These are phyloP conservation scores for Hydnomerulius pinastri DNA, from an alignment of 768 basidiomycete species.

Conservation along the genomic window DNA sequence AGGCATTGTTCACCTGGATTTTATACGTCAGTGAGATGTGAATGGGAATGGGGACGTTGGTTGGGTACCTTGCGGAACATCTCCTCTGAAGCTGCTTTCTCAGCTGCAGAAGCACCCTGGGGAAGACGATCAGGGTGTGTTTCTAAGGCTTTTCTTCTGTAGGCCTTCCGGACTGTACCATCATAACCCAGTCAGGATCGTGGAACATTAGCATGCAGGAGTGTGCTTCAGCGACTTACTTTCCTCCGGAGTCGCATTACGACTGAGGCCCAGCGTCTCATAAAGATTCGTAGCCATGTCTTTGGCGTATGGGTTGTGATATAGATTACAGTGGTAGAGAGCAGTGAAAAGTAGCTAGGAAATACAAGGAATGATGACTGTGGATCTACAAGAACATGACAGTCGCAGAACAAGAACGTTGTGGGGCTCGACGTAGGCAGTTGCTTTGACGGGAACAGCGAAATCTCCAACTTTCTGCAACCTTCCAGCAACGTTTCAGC, in stretches of 20 bases:
- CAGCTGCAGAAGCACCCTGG: constrained; percentile 50
- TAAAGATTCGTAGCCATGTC: constrained; percentile 64
- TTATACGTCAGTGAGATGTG: constrained; percentile 12
- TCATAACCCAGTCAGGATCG: constrained; percentile 2
- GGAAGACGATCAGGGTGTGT: constrained; percentile 78
- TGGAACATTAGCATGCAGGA: background rate
- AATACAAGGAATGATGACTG: background rate
- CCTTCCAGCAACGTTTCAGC: background rate
- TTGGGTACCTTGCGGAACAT: constrained; percentile 45
- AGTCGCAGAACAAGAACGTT: background rate
- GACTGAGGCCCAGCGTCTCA: constrained; percentile 55
- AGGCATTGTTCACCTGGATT: constrained; percentile 70
- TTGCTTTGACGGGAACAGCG: constrained; percentile 18
- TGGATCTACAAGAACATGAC: constrained; percentile 1
- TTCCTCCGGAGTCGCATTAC: constrained; percentile 61
- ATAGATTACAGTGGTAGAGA: background rate
- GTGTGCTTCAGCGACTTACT: constrained; percentile 46
- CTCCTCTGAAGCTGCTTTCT: constrained; percentile 66
- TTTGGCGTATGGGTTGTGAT: too few relatives aligned
- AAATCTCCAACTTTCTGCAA: constrained; percentile 6
- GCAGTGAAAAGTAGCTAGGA: background rate
- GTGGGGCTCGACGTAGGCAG: too few relatives aligned
- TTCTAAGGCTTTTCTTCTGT: constrained; percentile 67
- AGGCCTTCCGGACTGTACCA: constrained; percentile 70
- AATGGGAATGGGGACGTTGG: constrained; percentile 30